phyloP scores from a whole-genome alignment of 139 green algal genomes.

The Trebouxia sp. region DNA sequence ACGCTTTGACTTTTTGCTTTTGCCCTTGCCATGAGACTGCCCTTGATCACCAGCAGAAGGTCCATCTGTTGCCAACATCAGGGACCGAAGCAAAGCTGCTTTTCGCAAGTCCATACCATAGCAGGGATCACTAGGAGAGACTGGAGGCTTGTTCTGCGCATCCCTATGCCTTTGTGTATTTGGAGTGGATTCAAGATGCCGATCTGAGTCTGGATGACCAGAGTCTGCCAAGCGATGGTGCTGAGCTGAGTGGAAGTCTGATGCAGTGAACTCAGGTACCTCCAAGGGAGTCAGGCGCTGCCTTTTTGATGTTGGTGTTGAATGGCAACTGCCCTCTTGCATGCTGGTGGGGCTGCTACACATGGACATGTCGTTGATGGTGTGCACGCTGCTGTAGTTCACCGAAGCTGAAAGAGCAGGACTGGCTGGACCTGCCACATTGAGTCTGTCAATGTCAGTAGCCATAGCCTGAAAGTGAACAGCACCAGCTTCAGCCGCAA shows the following conservation, averaged over 20 bases:
- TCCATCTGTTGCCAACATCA: conserved; percentile 34
- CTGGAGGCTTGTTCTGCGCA: conserved; percentile 21
- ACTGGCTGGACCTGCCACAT: not conserved
- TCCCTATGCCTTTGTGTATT: not conserved
- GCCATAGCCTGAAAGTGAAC: not conserved
- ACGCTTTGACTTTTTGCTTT: not conserved
- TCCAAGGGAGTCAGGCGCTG: not conserved
- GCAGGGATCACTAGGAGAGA: conserved; percentile 27
- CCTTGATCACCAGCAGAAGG: not conserved
- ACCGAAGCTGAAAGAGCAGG: not conserved
- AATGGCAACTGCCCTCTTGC: not conserved
- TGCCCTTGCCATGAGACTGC: not conserved
- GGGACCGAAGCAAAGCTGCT: conserved; percentile 33
- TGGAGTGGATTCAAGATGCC: not conserved
- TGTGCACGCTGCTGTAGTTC: conserved; percentile 9
- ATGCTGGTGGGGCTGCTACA: not conserved
- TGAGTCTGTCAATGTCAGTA: conserved; percentile 18
- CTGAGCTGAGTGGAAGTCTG: not conserved
- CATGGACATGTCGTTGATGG: not conserved
- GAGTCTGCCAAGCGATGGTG: not conserved
- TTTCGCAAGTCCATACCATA: conserved; percentile 32
- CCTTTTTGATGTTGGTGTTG: conserved; percentile 5
- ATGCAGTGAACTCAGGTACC: not conserved
- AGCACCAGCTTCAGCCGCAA: too few relatives aligned
- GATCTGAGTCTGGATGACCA: not conserved